These are phyloP conservation scores for Quercus aquifolioides DNA, from an alignment of 306 rosid species.

Conservation along the genomic window DNA sequence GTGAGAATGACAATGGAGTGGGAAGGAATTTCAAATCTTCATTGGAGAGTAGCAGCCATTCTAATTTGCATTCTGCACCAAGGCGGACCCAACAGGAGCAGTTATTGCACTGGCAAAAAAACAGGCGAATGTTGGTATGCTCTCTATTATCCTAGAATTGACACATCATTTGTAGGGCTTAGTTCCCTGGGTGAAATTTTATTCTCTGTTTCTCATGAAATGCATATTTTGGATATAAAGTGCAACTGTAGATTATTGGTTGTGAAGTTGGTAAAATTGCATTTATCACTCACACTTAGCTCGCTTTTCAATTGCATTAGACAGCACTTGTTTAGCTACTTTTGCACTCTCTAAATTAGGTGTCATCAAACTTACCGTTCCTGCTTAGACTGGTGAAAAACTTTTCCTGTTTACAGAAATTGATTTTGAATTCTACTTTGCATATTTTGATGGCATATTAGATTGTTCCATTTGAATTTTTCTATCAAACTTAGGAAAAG, in stretches of 20 bases:
- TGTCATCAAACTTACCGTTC: neutral
- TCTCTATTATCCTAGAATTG: conserved; percentile 3
- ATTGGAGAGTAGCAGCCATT: conserved; percentile 9
- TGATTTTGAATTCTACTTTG: neutral
- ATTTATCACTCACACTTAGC: neutral
- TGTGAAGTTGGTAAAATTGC: neutral
- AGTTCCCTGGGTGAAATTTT: neutral
- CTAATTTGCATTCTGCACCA: conserved; percentile 34
- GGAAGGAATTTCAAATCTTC: conserved; percentile 26
- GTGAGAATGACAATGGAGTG: conserved; percentile 29
- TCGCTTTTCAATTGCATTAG: neutral
- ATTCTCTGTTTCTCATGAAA: neutral
- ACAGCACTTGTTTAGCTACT: neutral
- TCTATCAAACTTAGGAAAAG: neutral
- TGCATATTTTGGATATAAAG: neutral
- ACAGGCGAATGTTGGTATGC: conserved; percentile 76
- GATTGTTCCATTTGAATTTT: neutral
- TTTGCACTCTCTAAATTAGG: neutral
- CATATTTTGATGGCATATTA: neutral
- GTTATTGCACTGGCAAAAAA: conserved; percentile 77
- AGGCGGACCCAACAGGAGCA: conserved; percentile 74
- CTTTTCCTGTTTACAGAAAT: neutral
- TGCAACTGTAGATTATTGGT: neutral
- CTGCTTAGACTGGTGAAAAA: neutral
- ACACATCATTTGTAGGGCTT: neutral